Percentiles rank a stretch among this genome's conserved stretches.
Conservation (phyloP, 2,329 filamentous ascomycete species). For the Alternaria angustiovoidea region DNA sequence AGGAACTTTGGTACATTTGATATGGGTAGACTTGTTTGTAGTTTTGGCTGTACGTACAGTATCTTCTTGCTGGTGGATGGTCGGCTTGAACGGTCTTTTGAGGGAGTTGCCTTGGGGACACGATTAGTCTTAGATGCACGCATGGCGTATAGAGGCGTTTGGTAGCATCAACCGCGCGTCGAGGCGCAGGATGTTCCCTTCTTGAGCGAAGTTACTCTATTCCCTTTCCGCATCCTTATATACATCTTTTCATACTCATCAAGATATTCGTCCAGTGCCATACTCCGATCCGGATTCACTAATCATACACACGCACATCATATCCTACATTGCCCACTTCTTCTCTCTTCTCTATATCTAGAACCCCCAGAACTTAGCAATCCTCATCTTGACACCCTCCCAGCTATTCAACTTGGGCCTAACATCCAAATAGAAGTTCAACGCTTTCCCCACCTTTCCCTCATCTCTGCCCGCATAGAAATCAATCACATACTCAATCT, state of each 20-base stretch:
- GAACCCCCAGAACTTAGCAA: conserved; percentile 57
- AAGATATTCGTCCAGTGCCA: background rate
- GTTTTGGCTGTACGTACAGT: background rate
- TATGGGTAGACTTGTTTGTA: background rate
- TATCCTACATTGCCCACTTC: background rate
- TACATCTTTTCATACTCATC: background rate
- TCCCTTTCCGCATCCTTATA: background rate
- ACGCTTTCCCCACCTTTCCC: conserved; percentile 53
- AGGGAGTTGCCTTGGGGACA: background rate
- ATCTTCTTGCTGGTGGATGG: background rate
- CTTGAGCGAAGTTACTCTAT: background rate
- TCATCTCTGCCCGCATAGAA: conserved; percentile 82
- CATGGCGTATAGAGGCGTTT: conserved; percentile 14
- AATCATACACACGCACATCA: background rate
- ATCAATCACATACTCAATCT: conserved; percentile 95
- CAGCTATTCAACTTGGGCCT: conserved; percentile 70
- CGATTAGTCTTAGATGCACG: conserved; percentile 8
- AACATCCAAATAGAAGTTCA: conserved; percentile 72
- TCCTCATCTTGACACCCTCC: conserved; percentile 68
- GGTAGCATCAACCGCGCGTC: background rate
- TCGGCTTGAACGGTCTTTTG: background rate
- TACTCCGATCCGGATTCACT: background rate
- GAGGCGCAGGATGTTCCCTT: conserved; percentile 3
- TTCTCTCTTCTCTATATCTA: conserved; percentile 26
- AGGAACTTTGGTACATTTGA: background rate